phyloP scores from a whole-genome alignment of 305 asterid species.

The Solanum aculeatissimum region DNA sequence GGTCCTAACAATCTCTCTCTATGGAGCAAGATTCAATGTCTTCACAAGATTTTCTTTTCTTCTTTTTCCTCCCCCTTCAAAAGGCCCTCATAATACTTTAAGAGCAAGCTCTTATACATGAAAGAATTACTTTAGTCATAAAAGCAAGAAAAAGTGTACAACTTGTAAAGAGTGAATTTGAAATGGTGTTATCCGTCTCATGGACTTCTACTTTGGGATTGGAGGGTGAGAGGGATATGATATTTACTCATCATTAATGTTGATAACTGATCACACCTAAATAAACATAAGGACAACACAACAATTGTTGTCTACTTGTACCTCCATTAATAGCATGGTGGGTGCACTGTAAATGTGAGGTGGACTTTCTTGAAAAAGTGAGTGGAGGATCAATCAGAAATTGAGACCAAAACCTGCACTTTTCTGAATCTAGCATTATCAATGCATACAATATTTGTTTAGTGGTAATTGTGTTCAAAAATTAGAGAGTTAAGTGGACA shows the following conservation, averaged over 20 bases:
- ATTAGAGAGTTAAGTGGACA: slow-evolving; percentile 12
- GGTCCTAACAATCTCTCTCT: neutral
- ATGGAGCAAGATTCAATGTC: neutral
- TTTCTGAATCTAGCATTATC: neutral
- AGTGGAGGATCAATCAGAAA: neutral
- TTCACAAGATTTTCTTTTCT: neutral
- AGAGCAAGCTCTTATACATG: neutral
- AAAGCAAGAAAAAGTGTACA: neutral
- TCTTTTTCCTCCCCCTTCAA: neutral
- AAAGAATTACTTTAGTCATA: neutral
- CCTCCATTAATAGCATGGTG: neutral
- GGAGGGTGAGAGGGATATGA: neutral
- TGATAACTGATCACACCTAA: neutral
- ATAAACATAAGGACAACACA: neutral
- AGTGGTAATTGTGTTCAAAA: neutral
- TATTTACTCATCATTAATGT: neutral
- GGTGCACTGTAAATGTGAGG: neutral
- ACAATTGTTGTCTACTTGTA: neutral
- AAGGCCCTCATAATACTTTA: neutral
- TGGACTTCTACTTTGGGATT: neutral
- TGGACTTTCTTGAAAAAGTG: neutral
- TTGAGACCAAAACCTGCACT: neutral
- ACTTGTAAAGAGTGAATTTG: neutral
- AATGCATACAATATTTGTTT: neutral
- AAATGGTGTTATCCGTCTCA: neutral